Evolutionary conservation across 371 early-diverging fungal genomes (phyloP).

Genomic region (Mucor racemosus): DNA sequence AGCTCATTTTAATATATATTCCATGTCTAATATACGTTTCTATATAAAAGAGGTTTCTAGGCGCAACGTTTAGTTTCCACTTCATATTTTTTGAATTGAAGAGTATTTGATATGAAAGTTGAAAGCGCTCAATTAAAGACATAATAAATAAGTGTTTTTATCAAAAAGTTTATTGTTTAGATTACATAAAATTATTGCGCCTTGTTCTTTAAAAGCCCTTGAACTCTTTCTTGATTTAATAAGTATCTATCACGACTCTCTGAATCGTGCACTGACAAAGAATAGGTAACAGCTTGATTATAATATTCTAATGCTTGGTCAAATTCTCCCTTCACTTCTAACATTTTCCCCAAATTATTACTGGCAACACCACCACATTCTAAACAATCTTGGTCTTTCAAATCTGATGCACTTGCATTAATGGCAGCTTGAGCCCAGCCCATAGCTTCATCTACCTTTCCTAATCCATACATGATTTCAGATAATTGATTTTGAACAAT

Average conservation of each 20-base stretch:
- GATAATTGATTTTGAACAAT: constrained; percentile 56
- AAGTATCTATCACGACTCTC: constrained; percentile 31
- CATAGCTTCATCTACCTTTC: constrained; percentile 51
- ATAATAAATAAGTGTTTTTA: too few species aligned
- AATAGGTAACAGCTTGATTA: constrained; percentile 45
- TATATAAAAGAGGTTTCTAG: too few species aligned
- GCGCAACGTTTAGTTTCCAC: too few species aligned
- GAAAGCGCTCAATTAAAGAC: too few species aligned
- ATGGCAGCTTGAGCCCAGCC: constrained; percentile 61
- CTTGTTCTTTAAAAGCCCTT: constrained; percentile 10
- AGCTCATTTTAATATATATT: too few species aligned
- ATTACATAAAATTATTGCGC: not conserved
- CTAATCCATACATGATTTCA: constrained; percentile 51
- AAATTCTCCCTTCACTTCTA: constrained; percentile 48
- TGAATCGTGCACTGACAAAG: constrained; percentile 35
- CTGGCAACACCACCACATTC: constrained; percentile 58
- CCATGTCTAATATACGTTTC: too few species aligned
- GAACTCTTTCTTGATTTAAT: constrained; percentile 36
- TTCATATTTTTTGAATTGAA: too few species aligned
- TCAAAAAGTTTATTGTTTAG: too few species aligned
- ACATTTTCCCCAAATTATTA: constrained; percentile 51
- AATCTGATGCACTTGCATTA: constrained; percentile 29
- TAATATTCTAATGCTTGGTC: constrained; percentile 47
- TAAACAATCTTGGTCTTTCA: constrained; percentile 42
- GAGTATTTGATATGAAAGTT: too few species aligned